A percentile compares a stretch with the other conserved stretches of the same genome.
Conservation (phyloP, 805 yeast genomes). For the Hanseniaspora singularis region DNA sequence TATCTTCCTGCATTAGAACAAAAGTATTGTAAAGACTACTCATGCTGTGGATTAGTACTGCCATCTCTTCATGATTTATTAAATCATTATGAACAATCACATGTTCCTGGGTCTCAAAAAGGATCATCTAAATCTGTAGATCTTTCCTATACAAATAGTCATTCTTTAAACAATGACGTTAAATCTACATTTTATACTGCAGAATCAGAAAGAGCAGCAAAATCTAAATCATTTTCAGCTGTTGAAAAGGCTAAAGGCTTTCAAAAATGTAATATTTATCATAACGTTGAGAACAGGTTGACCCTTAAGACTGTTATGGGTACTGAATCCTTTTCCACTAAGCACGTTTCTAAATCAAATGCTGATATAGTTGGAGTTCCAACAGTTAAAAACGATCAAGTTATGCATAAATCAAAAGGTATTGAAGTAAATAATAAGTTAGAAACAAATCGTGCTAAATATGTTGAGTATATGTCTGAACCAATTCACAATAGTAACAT, state of each 20-base stretch:
- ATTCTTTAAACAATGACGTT: constrained; percentile 17
- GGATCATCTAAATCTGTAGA: constrained; percentile 38
- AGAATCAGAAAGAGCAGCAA: too few species aligned
- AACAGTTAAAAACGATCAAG: too few species aligned
- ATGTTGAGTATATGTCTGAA: too few species aligned
- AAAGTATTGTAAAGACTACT: constrained; percentile 90
- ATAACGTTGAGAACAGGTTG: neutral
- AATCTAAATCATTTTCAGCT: neutral
- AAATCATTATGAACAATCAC: constrained; percentile 93
- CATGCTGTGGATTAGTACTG: constrained; percentile 84
- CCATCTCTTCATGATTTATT: constrained; percentile 90
- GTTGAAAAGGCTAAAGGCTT: neutral
- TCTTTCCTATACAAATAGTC: constrained; percentile 7
- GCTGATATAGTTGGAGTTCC: too few species aligned
- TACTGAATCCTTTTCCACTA: neutral
- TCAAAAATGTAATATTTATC: neutral
- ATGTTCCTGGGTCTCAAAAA: constrained; percentile 35
- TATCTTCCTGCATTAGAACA: constrained; percentile 90
- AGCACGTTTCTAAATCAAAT: too few species aligned
- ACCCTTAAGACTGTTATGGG: neutral
- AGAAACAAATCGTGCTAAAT: too few species aligned
- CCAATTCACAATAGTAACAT: too few species aligned
- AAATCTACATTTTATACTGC: neutral
- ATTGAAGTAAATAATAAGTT: too few species aligned
- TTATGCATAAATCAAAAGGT: too few species aligned